phyloP scores from a whole-genome alignment of 371 early-diverging fungal species.

The Mortierella polycephala region DNA sequence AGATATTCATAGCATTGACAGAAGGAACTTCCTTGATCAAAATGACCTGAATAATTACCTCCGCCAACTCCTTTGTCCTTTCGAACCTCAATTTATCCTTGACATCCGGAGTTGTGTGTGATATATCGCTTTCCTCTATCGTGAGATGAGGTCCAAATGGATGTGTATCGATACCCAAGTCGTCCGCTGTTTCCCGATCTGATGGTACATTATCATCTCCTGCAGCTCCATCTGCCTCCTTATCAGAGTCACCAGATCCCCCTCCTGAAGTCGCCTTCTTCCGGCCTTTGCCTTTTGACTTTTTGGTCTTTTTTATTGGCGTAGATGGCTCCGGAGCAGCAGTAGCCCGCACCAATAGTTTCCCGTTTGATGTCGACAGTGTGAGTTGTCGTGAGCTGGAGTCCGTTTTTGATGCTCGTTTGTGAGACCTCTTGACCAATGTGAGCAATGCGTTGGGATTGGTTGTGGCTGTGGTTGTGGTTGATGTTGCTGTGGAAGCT shows the following conservation, averaged over 20 bases:
- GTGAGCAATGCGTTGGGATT: background rate
- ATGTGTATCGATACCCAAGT: constrained; percentile 5
- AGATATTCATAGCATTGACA: no score
- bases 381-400: constrained; percentile 23
- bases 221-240: background rate
- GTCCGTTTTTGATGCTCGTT: constrained; percentile 9
- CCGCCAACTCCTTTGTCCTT: constrained; percentile 55
- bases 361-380: constrained; percentile 31
- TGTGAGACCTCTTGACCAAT: constrained; percentile 17
- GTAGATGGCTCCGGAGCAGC: background rate
- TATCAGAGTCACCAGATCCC: background rate
- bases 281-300: constrained; percentile 13
- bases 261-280: constrained; percentile 11
- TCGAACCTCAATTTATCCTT: constrained; percentile 64
- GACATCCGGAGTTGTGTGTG: constrained; percentile 61
- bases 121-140: constrained; percentile 64
- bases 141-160: constrained; percentile 68
- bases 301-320: constrained; percentile 20
- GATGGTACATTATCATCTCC: background rate
- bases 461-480: background rate
- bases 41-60: constrained; percentile 38
- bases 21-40: no score
- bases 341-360: constrained; percentile 21
- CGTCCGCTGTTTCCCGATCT: constrained; percentile 10
- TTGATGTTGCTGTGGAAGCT: background rate